Evolutionary conservation across 1,284 basidiomycete genomes (phyloP), one percentile per base, ranked within the genome.

Genomic region (Trichosporon coremiiforme): DNA sequence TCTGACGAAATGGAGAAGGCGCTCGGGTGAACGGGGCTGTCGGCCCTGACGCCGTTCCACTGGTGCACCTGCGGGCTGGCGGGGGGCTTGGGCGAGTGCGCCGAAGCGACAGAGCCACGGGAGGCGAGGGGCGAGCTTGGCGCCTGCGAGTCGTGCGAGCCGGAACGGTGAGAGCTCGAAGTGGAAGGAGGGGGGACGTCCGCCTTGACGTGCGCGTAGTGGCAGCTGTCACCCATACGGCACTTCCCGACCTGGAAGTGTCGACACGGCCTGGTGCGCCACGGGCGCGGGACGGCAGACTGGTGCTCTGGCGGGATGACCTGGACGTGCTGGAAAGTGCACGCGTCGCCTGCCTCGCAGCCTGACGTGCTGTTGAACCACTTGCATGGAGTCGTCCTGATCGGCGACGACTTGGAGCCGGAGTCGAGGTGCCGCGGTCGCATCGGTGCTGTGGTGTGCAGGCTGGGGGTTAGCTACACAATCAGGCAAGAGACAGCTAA

Each of bases 351-450:
- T 50, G 76, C 77, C n/a, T 65, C 66, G 63, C 83, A 84, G 0
- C 82, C 83, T 15, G 68, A 41, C 2, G 76, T 62, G 12, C 79
- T 80, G 75, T 84, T 84, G 78, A 75, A 83, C 70, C 80, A 82
- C 71, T 81, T 78, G 73, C 78, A 82, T 1, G 78, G 78, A 0
- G 76, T 63, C 1, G 74, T 78, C 65, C 73, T 75, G 22, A 47
- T 15, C 17, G 22, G 20, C 17, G 17, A 31, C 5, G 64, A 8
- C 53, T 33, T 41, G 17, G 29, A n/a, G n/a, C 9, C 20, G 15
- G 13, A 47, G 45, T 47, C 17, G 45, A 47, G 38, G 12, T 2
- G 38, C 2, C 38, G 31, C 33, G 68, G 31, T 22, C 22, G 45
- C n/a, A 45, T 25, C 12, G 64, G 35, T 15, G 64, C 64, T 13